Percentiles rank a stretch among this genome's conserved stretches.
phyloP scores from a whole-genome alignment of 805 yeast species.

The Candida sonorensis region DNA sequence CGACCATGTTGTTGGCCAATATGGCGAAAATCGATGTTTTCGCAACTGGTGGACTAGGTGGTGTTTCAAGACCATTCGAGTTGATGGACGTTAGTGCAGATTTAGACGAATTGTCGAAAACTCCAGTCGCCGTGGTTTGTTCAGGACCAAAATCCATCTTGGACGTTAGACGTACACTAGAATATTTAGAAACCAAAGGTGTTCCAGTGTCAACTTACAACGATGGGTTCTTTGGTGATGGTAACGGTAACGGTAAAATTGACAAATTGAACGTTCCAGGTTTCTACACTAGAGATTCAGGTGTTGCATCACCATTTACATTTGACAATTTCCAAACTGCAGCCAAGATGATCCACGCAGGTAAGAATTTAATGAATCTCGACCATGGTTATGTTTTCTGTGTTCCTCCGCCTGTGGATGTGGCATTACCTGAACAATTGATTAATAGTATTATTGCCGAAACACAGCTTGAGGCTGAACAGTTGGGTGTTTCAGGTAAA shows the following conservation, averaged over 20 bases:
- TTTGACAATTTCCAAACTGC: slow-evolving; percentile 50
- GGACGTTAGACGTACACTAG: slow-evolving; percentile 76
- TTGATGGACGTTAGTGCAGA: slow-evolving; percentile 80
- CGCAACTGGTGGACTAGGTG: slow-evolving; percentile 93
- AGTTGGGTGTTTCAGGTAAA: slow-evolving; percentile 56
- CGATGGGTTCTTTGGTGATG: slow-evolving; percentile 30
- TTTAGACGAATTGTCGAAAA: slow-evolving; percentile 73
- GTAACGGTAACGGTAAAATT: too few species aligned
- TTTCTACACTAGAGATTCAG: slow-evolving; percentile 72
- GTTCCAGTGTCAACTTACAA: slow-evolving; percentile 66
- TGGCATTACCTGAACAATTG: slow-evolving; percentile 47
- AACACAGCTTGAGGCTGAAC: slow-evolving; percentile 52
- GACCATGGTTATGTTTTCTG: slow-evolving; percentile 72
- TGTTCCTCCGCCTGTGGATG: slow-evolving; percentile 67
- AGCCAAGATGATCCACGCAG: slow-evolving; percentile 51
- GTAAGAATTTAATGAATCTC: slow-evolving; percentile 40
- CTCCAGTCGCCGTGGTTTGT: slow-evolving; percentile 86
- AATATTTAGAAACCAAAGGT: slow-evolving; percentile 85
- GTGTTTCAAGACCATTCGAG: slow-evolving; percentile 79
- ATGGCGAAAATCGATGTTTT: slow-evolving; percentile 75
- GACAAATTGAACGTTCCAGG: slow-evolving; percentile 63
- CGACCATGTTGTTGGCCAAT: slow-evolving; percentile 77
- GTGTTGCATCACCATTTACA: slow-evolving; percentile 61
- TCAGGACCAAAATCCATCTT: slow-evolving; percentile 86
- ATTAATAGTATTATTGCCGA: slow-evolving; percentile 50